Conservation (phyloP, 257 asterid genomes). For the Datura wrightii region DNA sequence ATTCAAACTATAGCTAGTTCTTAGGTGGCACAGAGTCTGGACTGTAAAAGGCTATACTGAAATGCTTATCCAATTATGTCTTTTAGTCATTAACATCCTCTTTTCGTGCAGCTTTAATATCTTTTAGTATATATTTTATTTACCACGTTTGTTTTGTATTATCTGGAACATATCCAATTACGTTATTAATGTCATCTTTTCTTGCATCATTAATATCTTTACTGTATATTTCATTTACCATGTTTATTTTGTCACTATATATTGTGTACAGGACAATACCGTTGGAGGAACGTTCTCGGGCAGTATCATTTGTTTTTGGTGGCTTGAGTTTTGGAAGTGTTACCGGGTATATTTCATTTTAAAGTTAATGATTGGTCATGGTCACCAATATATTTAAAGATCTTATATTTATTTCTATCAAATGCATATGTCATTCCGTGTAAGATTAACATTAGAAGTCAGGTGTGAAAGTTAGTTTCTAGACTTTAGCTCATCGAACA, state of each 20-base stretch:
- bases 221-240: slow-evolving; percentile 10
- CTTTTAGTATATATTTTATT: neutral
- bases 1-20: neutral
- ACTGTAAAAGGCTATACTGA: neutral
- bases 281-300: slow-evolving; percentile 90
- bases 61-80: neutral
- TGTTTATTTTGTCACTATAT: neutral
- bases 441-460: neutral
- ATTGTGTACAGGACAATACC: slow-evolving; percentile 78
- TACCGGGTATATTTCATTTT: slow-evolving; percentile 63
- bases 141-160: neutral
- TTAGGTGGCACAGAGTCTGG: neutral
- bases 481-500: neutral
- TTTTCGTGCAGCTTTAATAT: neutral
- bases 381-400: neutral
- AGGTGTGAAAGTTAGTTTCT: neutral
- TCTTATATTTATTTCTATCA: neutral
- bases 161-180: neutral
- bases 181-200: neutral
- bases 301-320: slow-evolving; percentile 95
- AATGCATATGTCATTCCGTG: neutral
- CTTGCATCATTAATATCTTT: neutral
- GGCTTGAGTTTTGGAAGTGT: slow-evolving; percentile 99
- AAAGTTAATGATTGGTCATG: neutral
- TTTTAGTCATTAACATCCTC: neutral